Conservation (phyloP, 345 rosid genomes). For the Microcos paniculata region DNA sequence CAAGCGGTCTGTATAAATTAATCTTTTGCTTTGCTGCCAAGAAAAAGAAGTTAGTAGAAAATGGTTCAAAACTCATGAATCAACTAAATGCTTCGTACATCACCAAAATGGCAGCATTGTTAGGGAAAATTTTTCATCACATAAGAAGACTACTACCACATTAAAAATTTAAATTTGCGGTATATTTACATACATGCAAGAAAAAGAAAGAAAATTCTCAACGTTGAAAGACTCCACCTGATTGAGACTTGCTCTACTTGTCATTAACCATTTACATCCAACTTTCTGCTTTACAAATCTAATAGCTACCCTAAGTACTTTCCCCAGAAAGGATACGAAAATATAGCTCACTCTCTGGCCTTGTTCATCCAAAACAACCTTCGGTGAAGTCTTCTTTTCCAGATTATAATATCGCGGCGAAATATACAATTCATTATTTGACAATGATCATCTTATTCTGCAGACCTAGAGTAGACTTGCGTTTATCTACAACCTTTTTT, state of each 20-base stretch:
- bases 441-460: constrained; percentile 33
- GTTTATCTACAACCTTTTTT: constrained; percentile 30
- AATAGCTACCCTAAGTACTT: not conserved
- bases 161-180: not conserved
- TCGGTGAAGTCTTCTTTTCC: not conserved
- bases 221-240: not conserved
- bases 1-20: too few species aligned
- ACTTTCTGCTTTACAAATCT: constrained; percentile 19
- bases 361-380: constrained; percentile 13
- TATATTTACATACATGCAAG: constrained; percentile 7
- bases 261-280: constrained; percentile 24
- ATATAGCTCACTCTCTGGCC: not conserved
- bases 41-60: too few species aligned
- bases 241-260: constrained; percentile 7
- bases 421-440: constrained; percentile 14
- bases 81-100: too few species aligned
- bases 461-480: constrained; percentile 16
- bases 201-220: not conserved
- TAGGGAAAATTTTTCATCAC: too few species aligned
- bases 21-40: too few species aligned
- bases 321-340: constrained; percentile 7
- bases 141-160: not conserved
- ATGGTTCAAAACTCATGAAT: too few species aligned
- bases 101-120: too few species aligned
- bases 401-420: not conserved